Evolutionary conservation across 495 filamentous ascomycete species (phyloP), one percentile per base, ranked within the genome.

Genomic region (Annulohypoxylon stygium): DNA sequence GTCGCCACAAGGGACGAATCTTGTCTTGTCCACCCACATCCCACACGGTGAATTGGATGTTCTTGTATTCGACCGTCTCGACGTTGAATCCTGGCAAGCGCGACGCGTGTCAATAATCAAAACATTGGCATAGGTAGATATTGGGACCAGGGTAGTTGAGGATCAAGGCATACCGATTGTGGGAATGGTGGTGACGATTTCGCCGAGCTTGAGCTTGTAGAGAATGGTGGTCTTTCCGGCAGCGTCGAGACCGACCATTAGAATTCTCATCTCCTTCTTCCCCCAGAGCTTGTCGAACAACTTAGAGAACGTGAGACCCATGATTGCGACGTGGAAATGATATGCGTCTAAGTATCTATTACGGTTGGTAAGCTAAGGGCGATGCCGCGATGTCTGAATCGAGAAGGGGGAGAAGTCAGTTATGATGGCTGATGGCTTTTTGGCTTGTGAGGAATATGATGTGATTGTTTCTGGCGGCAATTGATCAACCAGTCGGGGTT

Each of bases 41-140:
- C 96, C 96, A 99, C 83, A 99, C 96, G 81, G 96, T 99, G 88
- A 99, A 99, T 82, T 97, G 95, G 83, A 99, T 98, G 89, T 99
- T 98, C 90, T 97, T 97, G 88, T 98, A 99, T 82, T 98, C 97
- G 84, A 99, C 97, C 50, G 96, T 98, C 90, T 99, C 96, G 82
- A 99, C 96, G 88, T 99, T 99, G 89, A 99, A 99, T 75, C 96
- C 96, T 97, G 76, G 55, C 7, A 54, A 14, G 18, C 62, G 45
- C 36, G 75, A 76, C 55, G 51, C 61, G 57, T 57, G 78, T 84
- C 69, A 84, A 79, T 67, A 69, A 41, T 33, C n/a, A 62, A 61
- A 61, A 60, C 54, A 67, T 43, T 43, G 39, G 39, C 12, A 43
- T 14, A 14, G 36, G 8, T 39, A 30, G 3, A 30, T 30, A 10